Evolutionary conservation across 2,329 filamentous ascomycete genomes (phyloP).

Genomic region (Aphanoascus verrucosus): DNA sequence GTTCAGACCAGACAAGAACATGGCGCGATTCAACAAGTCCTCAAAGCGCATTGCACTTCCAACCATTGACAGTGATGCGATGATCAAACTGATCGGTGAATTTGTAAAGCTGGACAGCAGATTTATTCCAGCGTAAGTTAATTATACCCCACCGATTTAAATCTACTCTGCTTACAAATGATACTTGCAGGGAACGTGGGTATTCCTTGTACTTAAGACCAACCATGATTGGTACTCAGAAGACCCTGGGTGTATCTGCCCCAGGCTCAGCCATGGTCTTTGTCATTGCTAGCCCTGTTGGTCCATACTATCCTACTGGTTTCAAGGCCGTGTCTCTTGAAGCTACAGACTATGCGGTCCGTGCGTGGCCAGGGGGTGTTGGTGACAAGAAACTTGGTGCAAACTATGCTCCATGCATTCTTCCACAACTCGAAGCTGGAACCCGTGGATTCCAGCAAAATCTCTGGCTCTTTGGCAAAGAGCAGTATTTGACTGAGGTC

Average conservation of each 20-base stretch:
- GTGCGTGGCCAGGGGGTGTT: constrained; percentile 94
- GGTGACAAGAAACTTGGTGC: constrained; percentile 97
- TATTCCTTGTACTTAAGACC: constrained; percentile 94
- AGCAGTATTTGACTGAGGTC: constrained; percentile 93
- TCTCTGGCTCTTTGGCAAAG: constrained; percentile 90
- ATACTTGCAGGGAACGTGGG: constrained; percentile 47
- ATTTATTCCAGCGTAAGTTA: constrained; percentile 70
- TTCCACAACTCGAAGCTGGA: constrained; percentile 89
- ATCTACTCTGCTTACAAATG: neutral
- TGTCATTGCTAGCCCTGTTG: constrained; percentile 91
- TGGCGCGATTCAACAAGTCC: constrained; percentile 87
- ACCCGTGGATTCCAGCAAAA: constrained; percentile 95
- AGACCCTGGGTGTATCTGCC: constrained; percentile 83
- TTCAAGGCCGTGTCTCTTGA: constrained; percentile 96
- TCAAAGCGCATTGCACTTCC: constrained; percentile 84
- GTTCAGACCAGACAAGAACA: constrained; percentile 93
- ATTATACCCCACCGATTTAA: neutral
- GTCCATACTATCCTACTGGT: constrained; percentile 94
- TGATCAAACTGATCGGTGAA: constrained; percentile 72
- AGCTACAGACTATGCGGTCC: constrained; percentile 91
- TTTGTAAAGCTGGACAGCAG: constrained; percentile 72
- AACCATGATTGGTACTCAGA: constrained; percentile 94
- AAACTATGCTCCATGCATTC: constrained; percentile 97
- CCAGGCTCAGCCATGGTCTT: constrained; percentile 86
- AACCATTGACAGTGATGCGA: constrained; percentile 61